Conservation (phyloP, 345 rosid genomes). For the Eucalyptus sp. region DNA sequence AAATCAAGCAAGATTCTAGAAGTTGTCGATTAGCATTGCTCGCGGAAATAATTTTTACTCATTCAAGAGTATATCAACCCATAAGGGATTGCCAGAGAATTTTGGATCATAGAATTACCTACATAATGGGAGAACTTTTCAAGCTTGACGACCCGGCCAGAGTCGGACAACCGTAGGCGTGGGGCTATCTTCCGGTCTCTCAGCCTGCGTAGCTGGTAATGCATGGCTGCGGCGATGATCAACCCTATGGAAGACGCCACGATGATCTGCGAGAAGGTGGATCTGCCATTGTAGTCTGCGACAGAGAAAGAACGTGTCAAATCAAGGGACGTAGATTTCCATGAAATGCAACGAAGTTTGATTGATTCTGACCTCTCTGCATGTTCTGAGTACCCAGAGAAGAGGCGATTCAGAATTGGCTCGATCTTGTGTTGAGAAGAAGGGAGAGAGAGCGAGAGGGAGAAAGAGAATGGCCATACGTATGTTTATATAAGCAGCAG, state of each 20-base stretch:
- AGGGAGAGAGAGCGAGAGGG: background rate
- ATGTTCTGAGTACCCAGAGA: constrained; percentile 15
- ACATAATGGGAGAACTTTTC: constrained; percentile 88
- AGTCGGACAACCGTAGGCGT: constrained; percentile 23
- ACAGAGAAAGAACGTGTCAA: background rate
- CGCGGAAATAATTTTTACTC: background rate
- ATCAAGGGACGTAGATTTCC: background rate
- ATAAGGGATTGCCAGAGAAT: background rate
- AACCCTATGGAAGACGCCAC: constrained; percentile 59
- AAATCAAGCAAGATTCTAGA: background rate
- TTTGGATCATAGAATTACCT: constrained; percentile 24
- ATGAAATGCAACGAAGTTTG: background rate
- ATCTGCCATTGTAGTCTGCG: constrained; percentile 29
- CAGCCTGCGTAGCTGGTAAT: constrained; percentile 24
- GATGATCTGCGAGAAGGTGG: constrained; percentile 42
- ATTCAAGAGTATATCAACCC: background rate
- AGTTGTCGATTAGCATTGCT: background rate
- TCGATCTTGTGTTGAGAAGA: background rate
- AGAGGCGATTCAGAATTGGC: background rate
- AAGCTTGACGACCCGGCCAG: constrained; percentile 36
- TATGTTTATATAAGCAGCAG: background rate
- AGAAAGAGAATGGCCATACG: background rate
- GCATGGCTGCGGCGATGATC: constrained; percentile 56
- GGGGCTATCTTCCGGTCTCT: constrained; percentile 62
- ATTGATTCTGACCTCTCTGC: constrained; percentile 29